Conservation (phyloP, 768 basidiomycete genomes). For the Mycena filopes region DNA sequence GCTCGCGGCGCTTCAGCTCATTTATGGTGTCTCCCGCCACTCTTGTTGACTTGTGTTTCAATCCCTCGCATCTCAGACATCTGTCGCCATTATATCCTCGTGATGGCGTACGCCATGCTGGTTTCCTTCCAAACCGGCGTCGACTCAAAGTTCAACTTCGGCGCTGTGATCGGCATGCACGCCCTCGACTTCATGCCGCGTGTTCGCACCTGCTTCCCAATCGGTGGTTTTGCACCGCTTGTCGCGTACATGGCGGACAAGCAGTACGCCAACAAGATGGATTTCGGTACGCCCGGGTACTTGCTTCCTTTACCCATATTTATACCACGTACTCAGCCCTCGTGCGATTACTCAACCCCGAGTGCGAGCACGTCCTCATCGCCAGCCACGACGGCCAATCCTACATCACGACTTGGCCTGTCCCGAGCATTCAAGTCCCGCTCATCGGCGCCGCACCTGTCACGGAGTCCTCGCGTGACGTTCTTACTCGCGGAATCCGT, state of each 20-base stretch:
- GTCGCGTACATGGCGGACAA: neutral
- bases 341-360: neutral
- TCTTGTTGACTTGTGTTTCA: too few species aligned
- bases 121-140: neutral
- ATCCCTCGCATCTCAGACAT: too few species aligned
- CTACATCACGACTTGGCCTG: neutral
- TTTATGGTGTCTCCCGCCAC: too few species aligned
- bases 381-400: neutral
- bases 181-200: neutral
- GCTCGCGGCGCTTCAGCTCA: neutral
- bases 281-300: neutral
- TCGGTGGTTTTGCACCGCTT: neutral
- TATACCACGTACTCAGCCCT: neutral
- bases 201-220: neutral
- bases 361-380: neutral
- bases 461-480: neutral
- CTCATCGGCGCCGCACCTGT: neutral
- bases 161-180: neutral
- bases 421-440: too few species aligned
- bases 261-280: neutral
- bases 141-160: neutral
- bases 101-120: neutral
- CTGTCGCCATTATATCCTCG: neutral
- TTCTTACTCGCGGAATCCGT: neutral
- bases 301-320: neutral